phyloP scores from a whole-genome alignment of 1,139 yeast species.

The Suhomyces bribrorum region DNA sequence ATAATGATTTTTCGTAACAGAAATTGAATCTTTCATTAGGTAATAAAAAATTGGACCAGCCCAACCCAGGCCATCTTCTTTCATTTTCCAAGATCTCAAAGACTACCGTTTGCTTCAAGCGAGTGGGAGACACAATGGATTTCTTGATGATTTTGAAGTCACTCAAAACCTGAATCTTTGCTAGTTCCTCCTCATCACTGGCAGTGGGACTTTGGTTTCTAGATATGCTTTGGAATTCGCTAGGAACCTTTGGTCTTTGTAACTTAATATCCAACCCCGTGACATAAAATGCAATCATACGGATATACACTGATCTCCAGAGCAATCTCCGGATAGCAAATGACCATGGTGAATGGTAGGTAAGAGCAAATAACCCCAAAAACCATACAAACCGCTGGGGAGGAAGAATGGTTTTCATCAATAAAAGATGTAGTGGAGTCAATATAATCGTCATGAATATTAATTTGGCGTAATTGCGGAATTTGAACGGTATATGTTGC shows the following conservation, averaged over 20 bases:
- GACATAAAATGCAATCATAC: slow-evolving; percentile 43
- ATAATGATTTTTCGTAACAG: slow-evolving; percentile 46
- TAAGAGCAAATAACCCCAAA: slow-evolving; percentile 41
- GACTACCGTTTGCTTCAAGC: slow-evolving; percentile 46
- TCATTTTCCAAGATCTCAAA: slow-evolving; percentile 59
- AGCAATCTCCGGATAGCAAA: slow-evolving; percentile 50
- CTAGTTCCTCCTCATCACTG: slow-evolving; percentile 28
- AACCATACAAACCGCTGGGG: slow-evolving; percentile 40
- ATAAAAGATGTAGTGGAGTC: slow-evolving; percentile 50
- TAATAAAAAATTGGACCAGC: slow-evolving; percentile 54
- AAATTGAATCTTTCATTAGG: slow-evolving; percentile 55
- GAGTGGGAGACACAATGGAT: slow-evolving; percentile 42
- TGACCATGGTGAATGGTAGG: slow-evolving; percentile 57
- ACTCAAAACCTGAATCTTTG: slow-evolving; percentile 25
- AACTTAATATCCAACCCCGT: slow-evolving; percentile 48
- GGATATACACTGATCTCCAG: slow-evolving; percentile 55
- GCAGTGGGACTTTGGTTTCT: slow-evolving; percentile 27
- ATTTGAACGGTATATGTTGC: slow-evolving; percentile 31
- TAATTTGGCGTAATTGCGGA: slow-evolving; percentile 32
- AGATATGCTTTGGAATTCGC: slow-evolving; percentile 21
- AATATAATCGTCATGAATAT: slow-evolving; percentile 34
- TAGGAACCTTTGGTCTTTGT: slow-evolving; percentile 20
- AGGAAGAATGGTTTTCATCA: slow-evolving; percentile 37
- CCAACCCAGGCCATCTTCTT: slow-evolving; percentile 62
- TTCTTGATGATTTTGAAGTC: slow-evolving; percentile 47